phyloP scores from a whole-genome alignment of 2,329 filamentous ascomycete genomes.

The Verruconis gallopava region DNA sequence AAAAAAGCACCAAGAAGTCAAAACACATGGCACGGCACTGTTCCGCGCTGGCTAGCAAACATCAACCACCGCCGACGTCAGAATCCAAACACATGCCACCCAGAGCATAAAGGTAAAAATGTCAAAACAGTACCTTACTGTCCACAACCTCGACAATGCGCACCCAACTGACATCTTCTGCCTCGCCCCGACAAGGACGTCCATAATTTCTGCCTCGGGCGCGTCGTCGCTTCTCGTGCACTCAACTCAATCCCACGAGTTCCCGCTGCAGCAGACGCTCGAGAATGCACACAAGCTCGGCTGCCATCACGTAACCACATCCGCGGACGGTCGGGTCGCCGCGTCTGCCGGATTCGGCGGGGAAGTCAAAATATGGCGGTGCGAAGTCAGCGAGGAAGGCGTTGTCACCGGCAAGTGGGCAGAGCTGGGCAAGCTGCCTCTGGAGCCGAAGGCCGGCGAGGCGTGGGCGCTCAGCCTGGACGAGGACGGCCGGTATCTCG shows the following conservation, averaged over 20 bases:
- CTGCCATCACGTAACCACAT: constrained; percentile 74
- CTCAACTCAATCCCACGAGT: constrained; percentile 56
- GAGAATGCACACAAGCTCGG: constrained; percentile 67
- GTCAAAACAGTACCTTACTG: constrained; percentile 98
- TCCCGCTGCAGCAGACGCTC: constrained; percentile 68
- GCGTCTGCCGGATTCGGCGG: constrained; percentile 84
- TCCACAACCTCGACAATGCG: constrained; percentile 82
- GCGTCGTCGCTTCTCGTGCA: constrained; percentile 72
- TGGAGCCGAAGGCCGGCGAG: constrained; percentile 10
- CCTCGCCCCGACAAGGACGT: constrained; percentile 58
- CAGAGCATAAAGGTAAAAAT: no score
- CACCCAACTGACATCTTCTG: constrained; percentile 78
- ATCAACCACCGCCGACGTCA: background rate
- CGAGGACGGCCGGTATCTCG: constrained; percentile 69
- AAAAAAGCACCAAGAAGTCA: no score
- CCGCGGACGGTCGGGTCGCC: constrained; percentile 55
- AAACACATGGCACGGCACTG: no score
- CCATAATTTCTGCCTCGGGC: constrained; percentile 74
- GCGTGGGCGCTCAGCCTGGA: constrained; percentile 83
- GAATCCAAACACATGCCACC: no score
- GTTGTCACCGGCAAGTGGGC: constrained; percentile 26
- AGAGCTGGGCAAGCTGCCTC: constrained; percentile 6
- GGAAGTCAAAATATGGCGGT: constrained; percentile 71
- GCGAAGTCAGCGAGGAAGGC: constrained; percentile 36
- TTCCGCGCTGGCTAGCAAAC: constrained; percentile 3